phyloP scores from a whole-genome alignment of 495 filamentous ascomycete genomes.

The Staphylotrichum longicolle region DNA sequence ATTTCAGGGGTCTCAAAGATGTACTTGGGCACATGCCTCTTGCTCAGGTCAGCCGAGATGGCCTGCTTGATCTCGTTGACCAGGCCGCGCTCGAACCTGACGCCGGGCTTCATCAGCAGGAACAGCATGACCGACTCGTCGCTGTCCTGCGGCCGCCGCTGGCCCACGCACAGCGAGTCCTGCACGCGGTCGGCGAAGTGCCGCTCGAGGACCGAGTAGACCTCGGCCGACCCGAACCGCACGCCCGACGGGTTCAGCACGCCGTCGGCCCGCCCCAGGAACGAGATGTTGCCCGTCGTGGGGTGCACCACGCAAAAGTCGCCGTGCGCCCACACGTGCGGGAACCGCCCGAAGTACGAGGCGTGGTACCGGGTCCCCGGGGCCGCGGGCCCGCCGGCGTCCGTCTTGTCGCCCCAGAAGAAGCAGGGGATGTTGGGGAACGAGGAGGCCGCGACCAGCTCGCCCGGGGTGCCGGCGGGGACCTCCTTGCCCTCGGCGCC shows the following conservation, averaged over 20 bases:
- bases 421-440: slow-evolving; percentile 73
- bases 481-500: slow-evolving; percentile 51
- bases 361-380: slow-evolving; percentile 60
- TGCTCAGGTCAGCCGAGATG: slow-evolving; percentile 62
- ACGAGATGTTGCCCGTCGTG: slow-evolving; percentile 58
- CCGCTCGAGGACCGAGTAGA: slow-evolving; percentile 70
- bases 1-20: slow-evolving; percentile 79
- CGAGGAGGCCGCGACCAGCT: slow-evolving; percentile 64
- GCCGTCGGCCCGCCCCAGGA: slow-evolving; percentile 83
- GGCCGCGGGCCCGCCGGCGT: slow-evolving; percentile 23
- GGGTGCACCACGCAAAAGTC: slow-evolving; percentile 75
- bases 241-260: slow-evolving; percentile 87
- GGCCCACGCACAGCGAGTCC: slow-evolving; percentile 74
- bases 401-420: slow-evolving; percentile 62
- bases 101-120: slow-evolving; percentile 64
- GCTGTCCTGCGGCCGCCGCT: slow-evolving; percentile 61
- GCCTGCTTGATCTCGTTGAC: slow-evolving; percentile 59
- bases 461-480: slow-evolving; percentile 62
- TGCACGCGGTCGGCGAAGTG: slow-evolving; percentile 58
- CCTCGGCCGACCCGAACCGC: slow-evolving; percentile 80
- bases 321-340: slow-evolving; percentile 76
- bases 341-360: slow-evolving; percentile 70
- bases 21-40: slow-evolving; percentile 72
- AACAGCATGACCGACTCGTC: slow-evolving; percentile 79
- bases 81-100: slow-evolving; percentile 53